Base-by-base conservation (phyloP, 257 asterid species). In the Nicotiana knightiana region DNA sequence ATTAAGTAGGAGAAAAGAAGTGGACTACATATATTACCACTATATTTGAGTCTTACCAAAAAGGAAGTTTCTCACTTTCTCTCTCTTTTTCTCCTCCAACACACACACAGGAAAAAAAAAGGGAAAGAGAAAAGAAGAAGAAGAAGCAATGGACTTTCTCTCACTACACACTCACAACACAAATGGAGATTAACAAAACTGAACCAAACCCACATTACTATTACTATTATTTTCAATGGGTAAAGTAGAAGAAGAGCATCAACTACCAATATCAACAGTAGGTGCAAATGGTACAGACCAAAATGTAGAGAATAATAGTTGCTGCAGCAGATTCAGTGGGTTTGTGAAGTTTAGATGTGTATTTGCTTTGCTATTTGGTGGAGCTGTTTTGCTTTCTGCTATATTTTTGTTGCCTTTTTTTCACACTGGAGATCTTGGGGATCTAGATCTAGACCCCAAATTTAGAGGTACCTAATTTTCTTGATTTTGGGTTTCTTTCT, bases 371-470 rank as follows among this genome's bases (percentile, higher is more conserved):
- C 57, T 93, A 30, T 87, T 94, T 81, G 92, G 97, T 67, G 83
- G 87, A 64, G 98, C 89, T 39, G 97, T 93, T 81, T 82, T 91
- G 48, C 83, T 92, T 30, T 91, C 97, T 83, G 95, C 97, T 86
- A 54, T 93, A 53, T 94, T 93, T 83, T 91, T 90, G 93, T 86
- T 93, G 88, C 98, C 98, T 62, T 78, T 90, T 84, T 91, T 91
- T 82, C 92, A 67, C 58, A 76, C 28, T 81, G 88, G 95, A 80
- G 88, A 88, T 88, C 88, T 59, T 21, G 85, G 84, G 88, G 93
- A 87, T 93, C 93, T 86, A 91, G 98, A 92, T 91, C 98, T 93
- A 86, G 92, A 91, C 33, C 90, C 85, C 61, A 73, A 86, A 80
- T 88, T 84, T 84, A 80, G 84, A 82, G 91, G 91, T 88, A 76